Conservation (phyloP, 352 stramenopile species). For the Plasmopara halstedii region DNA sequence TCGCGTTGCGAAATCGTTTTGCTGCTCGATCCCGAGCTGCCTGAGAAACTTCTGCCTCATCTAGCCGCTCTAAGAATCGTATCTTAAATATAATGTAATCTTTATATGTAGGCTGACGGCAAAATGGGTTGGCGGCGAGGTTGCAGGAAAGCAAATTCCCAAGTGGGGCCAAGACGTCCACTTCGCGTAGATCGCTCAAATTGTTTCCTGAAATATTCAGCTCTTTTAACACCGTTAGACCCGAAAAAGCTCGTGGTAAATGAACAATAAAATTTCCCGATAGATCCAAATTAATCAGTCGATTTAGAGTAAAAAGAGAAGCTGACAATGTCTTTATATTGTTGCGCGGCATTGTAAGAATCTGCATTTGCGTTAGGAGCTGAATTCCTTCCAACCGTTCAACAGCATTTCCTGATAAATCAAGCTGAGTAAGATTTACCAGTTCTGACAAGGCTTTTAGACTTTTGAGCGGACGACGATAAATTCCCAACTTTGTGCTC, state of each 20-base stretch:
- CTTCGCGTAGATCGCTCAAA: slow-evolving; percentile 57
- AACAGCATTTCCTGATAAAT: slow-evolving; percentile 62
- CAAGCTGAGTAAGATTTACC: slow-evolving; percentile 38
- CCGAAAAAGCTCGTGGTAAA: slow-evolving; percentile 45
- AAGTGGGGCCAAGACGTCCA: slow-evolving; percentile 50
- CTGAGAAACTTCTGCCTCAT: slow-evolving; percentile 39
- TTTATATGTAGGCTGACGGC: slow-evolving; percentile 62
- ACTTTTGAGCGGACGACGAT: slow-evolving; percentile 50
- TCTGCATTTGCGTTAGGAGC: slow-evolving; percentile 32
- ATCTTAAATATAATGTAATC: slow-evolving; percentile 71
- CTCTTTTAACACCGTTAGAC: slow-evolving; percentile 41
- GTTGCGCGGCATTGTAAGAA: slow-evolving; percentile 52
- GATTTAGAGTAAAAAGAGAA: slow-evolving; percentile 35
- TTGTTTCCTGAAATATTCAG: slow-evolving; percentile 73
- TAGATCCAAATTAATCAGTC: slow-evolving; percentile 47
- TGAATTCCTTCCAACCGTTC: slow-evolving; percentile 52
- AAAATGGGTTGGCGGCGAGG: slow-evolving; percentile 67
- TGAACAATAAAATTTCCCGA: slow-evolving; percentile 79
- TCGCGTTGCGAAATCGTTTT: slow-evolving; percentile 47
- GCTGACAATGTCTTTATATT: slow-evolving; percentile 54
- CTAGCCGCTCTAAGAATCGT: slow-evolving; percentile 46
- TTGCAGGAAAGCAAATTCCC: slow-evolving; percentile 54
- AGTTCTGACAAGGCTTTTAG: slow-evolving; percentile 41
- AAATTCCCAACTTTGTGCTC: slow-evolving; percentile 39
- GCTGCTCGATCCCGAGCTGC: slow-evolving; percentile 48